Conservation (phyloP, 805 yeast genomes). For the Monosporozyma servazzii region DNA sequence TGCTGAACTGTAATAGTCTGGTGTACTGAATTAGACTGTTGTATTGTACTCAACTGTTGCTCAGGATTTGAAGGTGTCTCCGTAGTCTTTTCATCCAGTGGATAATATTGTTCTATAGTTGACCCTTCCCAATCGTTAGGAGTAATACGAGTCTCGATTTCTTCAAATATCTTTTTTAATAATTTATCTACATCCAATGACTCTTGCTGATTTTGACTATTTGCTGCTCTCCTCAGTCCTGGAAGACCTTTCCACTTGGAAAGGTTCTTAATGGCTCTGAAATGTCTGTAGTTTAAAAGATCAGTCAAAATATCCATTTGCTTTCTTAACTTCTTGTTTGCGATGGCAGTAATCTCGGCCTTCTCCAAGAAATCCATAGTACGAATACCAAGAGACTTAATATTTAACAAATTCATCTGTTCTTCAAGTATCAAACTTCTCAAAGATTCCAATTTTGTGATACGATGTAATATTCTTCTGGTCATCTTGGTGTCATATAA, state of each 20-base stretch:
- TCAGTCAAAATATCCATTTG: constrained; percentile 22
- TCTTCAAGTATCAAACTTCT: constrained; percentile 16
- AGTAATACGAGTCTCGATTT: constrained; percentile 4
- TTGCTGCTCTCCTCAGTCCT: background rate
- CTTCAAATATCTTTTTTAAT: constrained; percentile 23
- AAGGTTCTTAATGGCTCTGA: constrained; percentile 12
- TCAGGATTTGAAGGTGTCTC: background rate
- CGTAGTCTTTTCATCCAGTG: background rate
- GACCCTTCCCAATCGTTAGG: background rate
- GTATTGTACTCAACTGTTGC: background rate
- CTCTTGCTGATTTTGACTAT: constrained; percentile 6
- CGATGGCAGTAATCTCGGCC: constrained; percentile 6
- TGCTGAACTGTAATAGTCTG: background rate
- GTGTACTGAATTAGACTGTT: background rate
- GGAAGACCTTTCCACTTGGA: constrained; percentile 16
- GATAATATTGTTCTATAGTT: background rate
- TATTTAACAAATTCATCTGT: constrained; percentile 9
- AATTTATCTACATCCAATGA: constrained; percentile 21
- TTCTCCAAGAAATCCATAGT: constrained; percentile 9
- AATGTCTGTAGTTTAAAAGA: constrained; percentile 16
- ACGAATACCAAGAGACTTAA: constrained; percentile 10
- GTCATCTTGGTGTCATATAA: constrained; percentile 10
- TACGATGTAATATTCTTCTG: constrained; percentile 13
- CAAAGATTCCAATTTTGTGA: constrained; percentile 22
- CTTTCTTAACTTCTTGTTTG: constrained; percentile 11